A percentile compares a stretch with the other conserved stretches of the same genome.
Conservation (phyloP, 495 filamentous ascomycete genomes). For the Podospora bellae-mahoneyi region DNA sequence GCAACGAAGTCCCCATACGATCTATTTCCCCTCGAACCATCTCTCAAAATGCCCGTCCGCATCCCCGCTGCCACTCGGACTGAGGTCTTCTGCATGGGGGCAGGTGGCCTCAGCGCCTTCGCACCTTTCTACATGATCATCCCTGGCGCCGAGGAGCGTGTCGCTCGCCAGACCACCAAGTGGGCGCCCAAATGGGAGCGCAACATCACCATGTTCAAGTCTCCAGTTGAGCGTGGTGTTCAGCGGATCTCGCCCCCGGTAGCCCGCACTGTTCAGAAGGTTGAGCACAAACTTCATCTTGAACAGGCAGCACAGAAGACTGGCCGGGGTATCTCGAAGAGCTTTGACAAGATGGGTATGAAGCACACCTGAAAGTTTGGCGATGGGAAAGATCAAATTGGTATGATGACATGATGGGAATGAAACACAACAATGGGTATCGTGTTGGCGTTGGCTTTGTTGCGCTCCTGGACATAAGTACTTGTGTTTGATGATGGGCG, state of each 20-base stretch:
- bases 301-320: constrained; percentile 44
- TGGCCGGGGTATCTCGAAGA: constrained; percentile 41
- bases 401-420: not conserved
- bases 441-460: constrained; percentile 1
- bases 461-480: not conserved
- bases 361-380: constrained; percentile 17
- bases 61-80: constrained; percentile 40
- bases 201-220: constrained; percentile 46
- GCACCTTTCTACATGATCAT: constrained; percentile 49
- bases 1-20: not conserved
- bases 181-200: constrained; percentile 53
- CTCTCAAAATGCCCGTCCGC: constrained; percentile 45
- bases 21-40: not conserved
- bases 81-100: constrained; percentile 43
- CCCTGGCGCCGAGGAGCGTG: constrained; percentile 45
- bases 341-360: constrained; percentile 33
- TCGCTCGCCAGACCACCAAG: constrained; percentile 41
- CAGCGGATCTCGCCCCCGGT: constrained; percentile 42
- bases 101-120: constrained; percentile 42
- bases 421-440: not conserved
- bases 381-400: not conserved
- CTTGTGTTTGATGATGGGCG: not conserved
- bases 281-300: constrained; percentile 42
- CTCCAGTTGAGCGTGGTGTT: constrained; percentile 42
- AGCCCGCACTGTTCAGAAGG: constrained; percentile 37